Base-by-base conservation (phyloP, 805 yeast genomes). In the Wickerhamiella sorbophila region DNA sequence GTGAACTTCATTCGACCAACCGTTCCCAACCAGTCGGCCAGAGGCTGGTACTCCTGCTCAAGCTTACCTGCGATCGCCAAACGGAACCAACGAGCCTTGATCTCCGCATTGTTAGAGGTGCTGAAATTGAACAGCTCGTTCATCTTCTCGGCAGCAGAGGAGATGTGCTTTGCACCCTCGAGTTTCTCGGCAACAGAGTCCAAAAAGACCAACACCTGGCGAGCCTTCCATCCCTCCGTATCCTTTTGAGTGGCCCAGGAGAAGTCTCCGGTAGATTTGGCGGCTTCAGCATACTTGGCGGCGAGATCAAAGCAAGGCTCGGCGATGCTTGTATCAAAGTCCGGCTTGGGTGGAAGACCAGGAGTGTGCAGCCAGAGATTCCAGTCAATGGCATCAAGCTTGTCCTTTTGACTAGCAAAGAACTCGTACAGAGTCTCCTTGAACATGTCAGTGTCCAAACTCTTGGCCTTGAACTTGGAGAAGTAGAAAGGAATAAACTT, bases 1-100 rank as follows among this genome's bases (percentile, higher is more conserved):
- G 83, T 94, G 56, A 78, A 86, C 64, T 86, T 86, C 95, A 86
- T 86, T 66, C 95, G 73, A 17, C 95, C 95, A 18, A 86, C 91
- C 2, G 87, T 77, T 10, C 88, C 93, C 42, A 86, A 69, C 94
- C 94, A 86, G 41, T 74, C 73, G 3, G 93, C 85, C 36, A 86
- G 63, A 35, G 61, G 62, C 43, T 61, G 62, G 57, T 78, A 72
- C 32, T 52, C 51, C 40, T 65, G 63, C 27, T 65, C 59, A 10
- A 55, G 47, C 22, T 67, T 63, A 24, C 79, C 79, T 0, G 67
- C 62, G 5, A 83, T 66, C 50, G 80, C 76, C 41, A 85, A 68
- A 45, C 76, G 66, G 58, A 69, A 83, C 78, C 84, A 80, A 57
- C 93, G 73, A 62, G 78, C 79, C 34, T 78, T 66, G 39, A 86